Base-by-base conservation (phyloP, 768 basidiomycete species). In the Cyathus striatus region DNA sequence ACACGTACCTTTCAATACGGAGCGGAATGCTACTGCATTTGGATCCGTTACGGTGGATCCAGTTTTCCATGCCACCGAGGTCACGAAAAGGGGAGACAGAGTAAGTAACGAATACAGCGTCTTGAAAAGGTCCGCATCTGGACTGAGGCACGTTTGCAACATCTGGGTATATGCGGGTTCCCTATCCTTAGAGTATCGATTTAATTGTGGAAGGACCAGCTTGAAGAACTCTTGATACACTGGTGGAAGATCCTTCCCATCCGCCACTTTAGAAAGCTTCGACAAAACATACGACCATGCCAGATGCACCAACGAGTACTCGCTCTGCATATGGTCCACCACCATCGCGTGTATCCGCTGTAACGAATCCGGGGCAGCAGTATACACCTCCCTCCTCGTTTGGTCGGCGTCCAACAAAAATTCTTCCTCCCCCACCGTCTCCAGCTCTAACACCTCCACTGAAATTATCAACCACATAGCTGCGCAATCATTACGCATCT, bases 261-360 rank as follows among this genome's bases (percentile, higher is more conserved):
- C 61, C n/a, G 51, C 42, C 1, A 72, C 76, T 40, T 71, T 68
- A 16, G 68, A 58, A n/a, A 88, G 56, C 23, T 81, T 74, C 9
- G 82, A 83, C 3, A 95, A 74, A 1, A 93, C 77, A 54, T 83
- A 90, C 0, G 91, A 73, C 94, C 94, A 97, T 0, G 82, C 83
- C 5, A 93, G 68, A 51, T 87, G 85, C 3, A 83, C 73, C 49
- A 83, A 81, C 0, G 78, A 72, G 53, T 81, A 81, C 49, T 87
- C 83, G 50, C 78, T 77, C 41, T 78, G 70, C 1, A 72, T 59
- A 40, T 86, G 71, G 1, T 76, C 68, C 3, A 70, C 71, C 25
- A 90, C 77, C 18, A 88, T 62, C 26, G 80, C 70, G 56, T 92
- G 87, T 40, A 92, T 75, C 32, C 71, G 69, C 51, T 73, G 71